Percentiles rank a stretch among this genome's conserved stretches.
Conservation (phyloP, 305 asterid species). For the Fraxinus sp. region DNA sequence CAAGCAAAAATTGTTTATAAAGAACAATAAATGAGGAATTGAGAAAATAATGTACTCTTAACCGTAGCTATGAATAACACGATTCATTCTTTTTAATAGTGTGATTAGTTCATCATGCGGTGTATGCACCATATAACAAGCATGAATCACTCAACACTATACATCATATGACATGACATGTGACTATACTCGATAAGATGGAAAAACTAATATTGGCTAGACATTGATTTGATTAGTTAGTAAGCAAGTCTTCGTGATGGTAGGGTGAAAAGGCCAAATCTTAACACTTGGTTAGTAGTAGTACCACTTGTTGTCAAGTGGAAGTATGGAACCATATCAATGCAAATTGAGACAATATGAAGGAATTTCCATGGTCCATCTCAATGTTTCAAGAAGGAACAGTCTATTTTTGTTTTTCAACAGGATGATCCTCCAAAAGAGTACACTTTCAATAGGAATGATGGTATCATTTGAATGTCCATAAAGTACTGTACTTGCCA, state of each 20-base stretch:
- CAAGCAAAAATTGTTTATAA: neutral
- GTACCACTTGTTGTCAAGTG: conserved; percentile 11
- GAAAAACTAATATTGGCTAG: neutral
- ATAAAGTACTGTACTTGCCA: neutral
- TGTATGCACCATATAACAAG: neutral
- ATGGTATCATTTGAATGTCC: neutral
- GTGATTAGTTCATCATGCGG: neutral
- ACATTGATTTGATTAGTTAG: neutral
- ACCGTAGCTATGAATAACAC: neutral
- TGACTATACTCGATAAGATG: neutral
- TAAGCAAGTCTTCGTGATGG: neutral
- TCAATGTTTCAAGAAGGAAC: neutral
- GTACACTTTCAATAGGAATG: neutral
- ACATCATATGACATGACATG: neutral
- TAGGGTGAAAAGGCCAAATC: neutral
- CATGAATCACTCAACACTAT: neutral
- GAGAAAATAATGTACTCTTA: neutral
- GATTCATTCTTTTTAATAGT: neutral
- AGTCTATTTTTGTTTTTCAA: neutral
- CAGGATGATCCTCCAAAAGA: neutral
- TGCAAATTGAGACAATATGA: neutral
- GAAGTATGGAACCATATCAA: neutral
- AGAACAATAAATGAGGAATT: neutral
- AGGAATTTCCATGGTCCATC: neutral
- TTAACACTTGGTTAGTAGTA: conserved; percentile 5